phyloP scores from a whole-genome alignment of 208 protist genomes.

The Phytomonas sp. region DNA sequence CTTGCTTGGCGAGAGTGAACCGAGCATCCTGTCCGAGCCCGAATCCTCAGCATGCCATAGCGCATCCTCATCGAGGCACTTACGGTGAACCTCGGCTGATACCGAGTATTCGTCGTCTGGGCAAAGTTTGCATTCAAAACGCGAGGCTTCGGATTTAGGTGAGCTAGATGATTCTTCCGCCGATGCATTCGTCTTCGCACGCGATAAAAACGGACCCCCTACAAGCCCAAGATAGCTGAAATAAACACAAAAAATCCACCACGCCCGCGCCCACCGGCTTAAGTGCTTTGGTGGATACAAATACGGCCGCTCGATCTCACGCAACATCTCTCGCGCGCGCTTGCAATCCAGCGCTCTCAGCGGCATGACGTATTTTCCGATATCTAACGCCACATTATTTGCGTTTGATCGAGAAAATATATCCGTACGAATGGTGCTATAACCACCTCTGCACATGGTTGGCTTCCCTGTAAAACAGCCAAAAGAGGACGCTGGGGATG shows the following conservation, averaged over 20 bases:
- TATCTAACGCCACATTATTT: background rate
- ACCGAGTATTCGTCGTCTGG: conserved; percentile 12
- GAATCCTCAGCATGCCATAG: background rate
- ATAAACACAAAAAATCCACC: conserved; percentile 14
- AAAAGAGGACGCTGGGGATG: background rate
- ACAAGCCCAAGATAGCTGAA: conserved; percentile 21
- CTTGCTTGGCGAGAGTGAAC: background rate
- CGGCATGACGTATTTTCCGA: background rate
- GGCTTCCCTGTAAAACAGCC: background rate
- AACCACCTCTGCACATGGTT: background rate
- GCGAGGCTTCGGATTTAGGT: background rate
- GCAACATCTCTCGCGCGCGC: background rate
- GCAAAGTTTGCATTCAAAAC: conserved; percentile 12
- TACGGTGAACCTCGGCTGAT: conserved; percentile 12
- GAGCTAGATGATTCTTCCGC: background rate
- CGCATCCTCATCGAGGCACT: conserved; percentile 2
- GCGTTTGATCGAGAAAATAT: background rate
- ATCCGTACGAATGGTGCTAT: background rate
- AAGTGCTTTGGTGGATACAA: background rate
- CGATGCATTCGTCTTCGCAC: background rate
- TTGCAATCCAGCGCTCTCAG: background rate
- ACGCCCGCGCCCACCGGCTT: conserved; percentile 6
- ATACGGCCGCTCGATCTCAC: background rate
- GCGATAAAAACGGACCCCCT: background rate
- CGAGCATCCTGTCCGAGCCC: background rate